phyloP scores from a whole-genome alignment of 441 rosid genomes.

The Pelargonium citronellum region DNA sequence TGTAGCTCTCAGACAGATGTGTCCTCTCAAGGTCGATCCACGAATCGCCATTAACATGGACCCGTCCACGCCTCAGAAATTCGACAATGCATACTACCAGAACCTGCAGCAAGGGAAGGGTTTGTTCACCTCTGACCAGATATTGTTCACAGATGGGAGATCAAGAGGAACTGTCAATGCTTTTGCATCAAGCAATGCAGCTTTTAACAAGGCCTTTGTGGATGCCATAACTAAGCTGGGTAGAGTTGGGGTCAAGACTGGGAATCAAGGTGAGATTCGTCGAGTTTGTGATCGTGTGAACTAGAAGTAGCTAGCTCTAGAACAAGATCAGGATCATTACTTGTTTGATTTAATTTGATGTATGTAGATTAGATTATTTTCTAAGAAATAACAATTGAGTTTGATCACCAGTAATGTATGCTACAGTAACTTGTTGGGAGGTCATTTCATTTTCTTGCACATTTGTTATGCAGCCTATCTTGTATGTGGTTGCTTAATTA shows the following conservation, averaged over 20 bases:
- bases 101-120: slow-evolving; percentile 57
- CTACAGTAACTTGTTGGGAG: too few relatives aligned
- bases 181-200: slow-evolving; percentile 43
- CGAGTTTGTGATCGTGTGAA: slow-evolving; percentile 40
- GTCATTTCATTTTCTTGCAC: too few relatives aligned
- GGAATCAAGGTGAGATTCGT: slow-evolving; percentile 53
- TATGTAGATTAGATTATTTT: too few relatives aligned
- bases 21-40: slow-evolving; percentile 50
- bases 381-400: too few relatives aligned
- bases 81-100: slow-evolving; percentile 54
- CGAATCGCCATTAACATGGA: slow-evolving; percentile 61
- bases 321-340: too few relatives aligned
- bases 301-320: slow-evolving; percentile 17
- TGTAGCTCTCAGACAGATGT: slow-evolving; percentile 43
- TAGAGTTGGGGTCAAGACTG: slow-evolving; percentile 47
- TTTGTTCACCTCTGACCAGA: slow-evolving; percentile 49
- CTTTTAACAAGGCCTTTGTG: slow-evolving; percentile 45
- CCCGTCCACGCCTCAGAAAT: slow-evolving; percentile 44
- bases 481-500: too few relatives aligned
- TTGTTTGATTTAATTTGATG: too few relatives aligned
- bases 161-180: slow-evolving; percentile 40
- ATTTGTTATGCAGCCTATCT: too few relatives aligned
- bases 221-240: slow-evolving; percentile 48
- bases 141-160: slow-evolving; percentile 40
- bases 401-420: too few relatives aligned